A percentile compares a stretch with the other conserved stretches of the same genome.
Evolutionary conservation across 2,329 filamentous ascomycete genomes (phyloP).

Genomic region (Tolypocladium pustulatum): DNA sequence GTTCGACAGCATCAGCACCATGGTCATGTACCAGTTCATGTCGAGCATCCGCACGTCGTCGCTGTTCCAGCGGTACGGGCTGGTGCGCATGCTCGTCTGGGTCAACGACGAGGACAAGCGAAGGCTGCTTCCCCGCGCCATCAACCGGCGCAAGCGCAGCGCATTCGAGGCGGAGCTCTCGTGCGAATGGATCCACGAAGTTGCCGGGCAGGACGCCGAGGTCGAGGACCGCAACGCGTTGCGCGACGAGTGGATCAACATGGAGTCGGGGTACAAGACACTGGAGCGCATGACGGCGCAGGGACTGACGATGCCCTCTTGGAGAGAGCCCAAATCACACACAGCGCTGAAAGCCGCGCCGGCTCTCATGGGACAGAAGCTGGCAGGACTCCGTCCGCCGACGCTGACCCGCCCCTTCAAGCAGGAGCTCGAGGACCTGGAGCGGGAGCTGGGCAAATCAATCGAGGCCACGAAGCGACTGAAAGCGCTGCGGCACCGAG

Average conservation of each 20-base stretch:
- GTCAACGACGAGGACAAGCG: conserved; percentile 49
- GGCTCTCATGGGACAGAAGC: conserved; percentile 9
- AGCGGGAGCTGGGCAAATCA: conserved; percentile 12
- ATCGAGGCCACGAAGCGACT: conserved; percentile 10
- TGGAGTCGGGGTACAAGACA: conserved; percentile 28
- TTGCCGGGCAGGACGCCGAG: conserved; percentile 34
- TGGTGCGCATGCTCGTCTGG: conserved; percentile 72
- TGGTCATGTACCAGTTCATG: conserved; percentile 53
- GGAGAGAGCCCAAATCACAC: conserved; percentile 27
- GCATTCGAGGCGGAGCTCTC: conserved; percentile 50
- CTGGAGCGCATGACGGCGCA: conserved; percentile 35
- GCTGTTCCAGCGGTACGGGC: conserved; percentile 65
- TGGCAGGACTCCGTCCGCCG: conserved; percentile 20
- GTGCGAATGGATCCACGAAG: conserved; percentile 48
- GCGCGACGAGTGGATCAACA: conserved; percentile 38
- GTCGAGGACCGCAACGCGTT: conserved; percentile 17
- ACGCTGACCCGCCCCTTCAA: conserved; percentile 28
- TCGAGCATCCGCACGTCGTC: conserved; percentile 44
- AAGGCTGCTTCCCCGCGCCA: conserved; percentile 47
- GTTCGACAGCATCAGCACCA: conserved; percentile 45
- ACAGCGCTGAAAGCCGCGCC: conserved; percentile 12
- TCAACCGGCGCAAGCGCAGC: conserved; percentile 44
- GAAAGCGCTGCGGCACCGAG: conserved; percentile 16
- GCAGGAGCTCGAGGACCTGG: conserved; percentile 29
- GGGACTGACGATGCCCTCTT: conserved; percentile 31